Evolutionary conservation across 805 yeast species (phyloP).

Genomic region (Kodamaea nitidulidarum): DNA sequence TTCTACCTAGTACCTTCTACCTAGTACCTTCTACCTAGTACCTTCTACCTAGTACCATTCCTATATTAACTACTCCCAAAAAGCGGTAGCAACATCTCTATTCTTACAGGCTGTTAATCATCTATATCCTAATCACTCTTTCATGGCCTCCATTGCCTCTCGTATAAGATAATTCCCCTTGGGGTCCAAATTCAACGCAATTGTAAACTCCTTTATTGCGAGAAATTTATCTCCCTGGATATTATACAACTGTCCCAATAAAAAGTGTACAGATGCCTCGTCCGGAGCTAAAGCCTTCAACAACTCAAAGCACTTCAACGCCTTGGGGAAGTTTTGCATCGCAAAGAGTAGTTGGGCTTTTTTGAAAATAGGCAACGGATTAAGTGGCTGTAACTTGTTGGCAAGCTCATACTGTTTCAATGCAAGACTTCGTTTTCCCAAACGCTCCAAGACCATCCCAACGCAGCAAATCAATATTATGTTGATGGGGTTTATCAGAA

Average conservation of each 20-base stretch:
- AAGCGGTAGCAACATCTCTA: too few species aligned
- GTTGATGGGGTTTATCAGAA: constrained; percentile 84
- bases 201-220: constrained; percentile 82
- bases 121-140: constrained; percentile 17
- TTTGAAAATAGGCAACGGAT: constrained; percentile 83
- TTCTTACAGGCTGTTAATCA: background rate
- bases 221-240: constrained; percentile 65
- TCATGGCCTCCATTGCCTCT: constrained; percentile 68
- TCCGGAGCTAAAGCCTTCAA: constrained; percentile 81
- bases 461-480: constrained; percentile 87
- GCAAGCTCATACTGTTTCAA: constrained; percentile 80
- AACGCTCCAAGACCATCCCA: constrained; percentile 86
- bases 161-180: constrained; percentile 82
- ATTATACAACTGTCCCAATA: constrained; percentile 83
- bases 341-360: constrained; percentile 78
- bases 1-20: too few species aligned
- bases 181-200: constrained; percentile 88
- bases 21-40: too few species aligned
- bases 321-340: constrained; percentile 66
- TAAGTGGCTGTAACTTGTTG: constrained; percentile 74
- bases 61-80: too few species aligned
- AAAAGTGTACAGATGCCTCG: constrained; percentile 88
- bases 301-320: constrained; percentile 69
- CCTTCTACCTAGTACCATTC: too few species aligned
- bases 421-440: constrained; percentile 66